These are phyloP conservation scores for Carpinus viminea DNA, from an alignment of 306 rosid species.

Conservation along the genomic window DNA sequence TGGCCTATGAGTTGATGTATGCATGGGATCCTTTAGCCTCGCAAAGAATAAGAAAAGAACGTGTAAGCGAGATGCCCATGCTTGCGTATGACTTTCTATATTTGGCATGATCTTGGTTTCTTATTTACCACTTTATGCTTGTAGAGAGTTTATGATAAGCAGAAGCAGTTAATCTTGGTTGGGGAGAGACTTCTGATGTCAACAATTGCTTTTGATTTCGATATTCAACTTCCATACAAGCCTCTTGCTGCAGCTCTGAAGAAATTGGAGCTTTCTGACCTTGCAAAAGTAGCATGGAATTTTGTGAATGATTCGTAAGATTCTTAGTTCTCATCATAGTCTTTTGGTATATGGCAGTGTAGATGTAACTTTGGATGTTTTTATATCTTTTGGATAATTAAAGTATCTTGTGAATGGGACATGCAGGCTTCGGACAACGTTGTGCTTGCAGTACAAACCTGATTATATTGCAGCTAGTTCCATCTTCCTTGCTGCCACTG, in stretches of 20 bases:
- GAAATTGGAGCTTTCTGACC: constrained; percentile 37
- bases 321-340: constrained; percentile 3
- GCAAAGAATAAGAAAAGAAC: constrained; percentile 42
- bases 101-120: not conserved
- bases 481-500: constrained; percentile 51
- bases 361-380: not conserved
- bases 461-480: constrained; percentile 56
- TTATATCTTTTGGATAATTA: not conserved
- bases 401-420: constrained; percentile 12
- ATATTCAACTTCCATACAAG: constrained; percentile 51
- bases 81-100: not conserved
- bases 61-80: constrained; percentile 24
- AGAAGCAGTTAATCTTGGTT: constrained; percentile 40
- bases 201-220: constrained; percentile 48
- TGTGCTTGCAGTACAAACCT: constrained; percentile 58
- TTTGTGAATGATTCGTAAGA: constrained; percentile 54
- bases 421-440: constrained; percentile 49
- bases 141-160: constrained; percentile 45
- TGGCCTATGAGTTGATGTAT: constrained; percentile 41
- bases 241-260: constrained; percentile 47
- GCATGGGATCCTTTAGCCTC: constrained; percentile 44
- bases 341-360: not conserved
- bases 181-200: constrained; percentile 49
- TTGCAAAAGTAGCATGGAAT: constrained; percentile 56
- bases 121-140: not conserved